Percentiles rank a stretch among this genome's conserved stretches.
These are phyloP conservation scores for Schwanniomyces vanrijiae DNA, from an alignment of 805 yeast species.

Conservation along the genomic window DNA sequence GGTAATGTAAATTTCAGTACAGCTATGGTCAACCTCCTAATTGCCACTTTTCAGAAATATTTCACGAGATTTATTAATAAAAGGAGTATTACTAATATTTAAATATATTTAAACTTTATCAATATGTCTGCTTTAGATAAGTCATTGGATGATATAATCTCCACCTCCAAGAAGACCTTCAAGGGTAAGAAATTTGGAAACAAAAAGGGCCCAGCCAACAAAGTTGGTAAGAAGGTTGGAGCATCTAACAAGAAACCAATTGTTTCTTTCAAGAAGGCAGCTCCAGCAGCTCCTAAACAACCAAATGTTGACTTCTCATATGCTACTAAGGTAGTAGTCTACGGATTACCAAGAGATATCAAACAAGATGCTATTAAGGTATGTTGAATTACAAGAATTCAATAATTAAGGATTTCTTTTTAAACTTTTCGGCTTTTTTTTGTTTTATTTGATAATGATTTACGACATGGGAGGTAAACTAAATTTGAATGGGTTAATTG, in stretches of 20 bases:
- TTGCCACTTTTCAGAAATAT: constrained; percentile 1
- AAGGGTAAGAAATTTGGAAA: constrained; percentile 17
- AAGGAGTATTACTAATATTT: neutral
- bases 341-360: constrained; percentile 84
- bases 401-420: constrained; percentile 1
- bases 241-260: constrained; percentile 28
- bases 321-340: constrained; percentile 82
- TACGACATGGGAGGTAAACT: neutral
- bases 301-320: constrained; percentile 44
- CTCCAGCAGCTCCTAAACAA: constrained; percentile 13
- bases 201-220: constrained; percentile 25
- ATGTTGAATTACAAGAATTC: constrained; percentile 41
- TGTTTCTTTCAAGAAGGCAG: constrained; percentile 29
- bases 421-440: neutral
- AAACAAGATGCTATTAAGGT: constrained; percentile 82
- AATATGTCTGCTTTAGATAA: constrained; percentile 83
- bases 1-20: neutral
- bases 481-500: neutral
- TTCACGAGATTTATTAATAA: neutral
- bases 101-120: constrained; percentile 3
- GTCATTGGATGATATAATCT: constrained; percentile 92
- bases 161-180: constrained; percentile 48
- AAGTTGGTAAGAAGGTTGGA: constrained; percentile 39
- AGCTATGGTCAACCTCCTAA: neutral
- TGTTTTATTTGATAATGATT: neutral